Conservation (phyloP, 768 basidiomycete species). For the Rhodotorula toruloides region DNA sequence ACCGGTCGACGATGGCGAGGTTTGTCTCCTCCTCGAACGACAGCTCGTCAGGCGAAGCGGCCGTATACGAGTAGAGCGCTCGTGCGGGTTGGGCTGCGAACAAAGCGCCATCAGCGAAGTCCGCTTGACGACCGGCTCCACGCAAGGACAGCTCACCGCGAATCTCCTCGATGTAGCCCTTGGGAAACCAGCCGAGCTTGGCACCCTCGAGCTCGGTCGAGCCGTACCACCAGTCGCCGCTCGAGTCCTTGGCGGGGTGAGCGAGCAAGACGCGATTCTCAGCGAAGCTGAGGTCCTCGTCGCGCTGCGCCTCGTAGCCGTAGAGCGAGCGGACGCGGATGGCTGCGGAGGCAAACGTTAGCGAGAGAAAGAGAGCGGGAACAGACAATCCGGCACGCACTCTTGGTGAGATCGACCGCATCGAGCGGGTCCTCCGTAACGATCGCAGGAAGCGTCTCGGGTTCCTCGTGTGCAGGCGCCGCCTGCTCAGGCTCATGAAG, state of each 20-base stretch:
- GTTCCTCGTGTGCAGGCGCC: constrained; percentile 57
- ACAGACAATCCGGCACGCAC: constrained; percentile 42
- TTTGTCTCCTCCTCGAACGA: constrained; percentile 74
- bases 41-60: constrained; percentile 70
- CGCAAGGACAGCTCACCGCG: constrained; percentile 54
- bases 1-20: constrained; percentile 71
- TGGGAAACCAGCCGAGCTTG: constrained; percentile 80
- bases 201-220: constrained; percentile 47
- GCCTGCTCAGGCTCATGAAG: constrained; percentile 48
- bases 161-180: constrained; percentile 73
- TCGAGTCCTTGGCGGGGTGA: constrained; percentile 73
- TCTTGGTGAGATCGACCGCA: constrained; percentile 46
- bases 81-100: constrained; percentile 59
- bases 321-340: constrained; percentile 68
- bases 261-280: constrained; percentile 72
- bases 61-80: constrained; percentile 73
- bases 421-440: constrained; percentile 47
- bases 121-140: too few relatives aligned
- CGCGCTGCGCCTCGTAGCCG: constrained; percentile 74
- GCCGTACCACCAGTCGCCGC: constrained; percentile 83
- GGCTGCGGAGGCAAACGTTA: not conserved
- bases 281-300: constrained; percentile 80
- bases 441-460: constrained; percentile 37
- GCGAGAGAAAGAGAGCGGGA: not conserved
- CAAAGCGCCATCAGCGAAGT: not conserved